phyloP scores from a whole-genome alignment of 805 yeast genomes.

The Zygotorulaspora chibaensis region DNA sequence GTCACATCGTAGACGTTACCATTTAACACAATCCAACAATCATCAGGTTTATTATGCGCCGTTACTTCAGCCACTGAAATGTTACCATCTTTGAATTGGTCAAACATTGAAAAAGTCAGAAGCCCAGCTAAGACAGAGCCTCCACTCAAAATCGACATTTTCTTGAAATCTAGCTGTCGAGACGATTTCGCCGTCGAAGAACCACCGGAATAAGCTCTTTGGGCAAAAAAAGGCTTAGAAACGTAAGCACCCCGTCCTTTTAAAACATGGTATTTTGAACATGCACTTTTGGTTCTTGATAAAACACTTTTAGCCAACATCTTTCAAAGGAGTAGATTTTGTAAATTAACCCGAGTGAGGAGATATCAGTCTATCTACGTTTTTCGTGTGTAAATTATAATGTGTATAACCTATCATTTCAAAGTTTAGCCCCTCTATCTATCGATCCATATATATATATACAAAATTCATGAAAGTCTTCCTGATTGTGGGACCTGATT shows the following conservation, averaged over 20 bases:
- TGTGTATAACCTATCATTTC: too few relatives aligned
- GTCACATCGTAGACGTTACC: constrained; percentile 81
- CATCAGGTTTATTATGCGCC: constrained; percentile 51
- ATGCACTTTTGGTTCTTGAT: not conserved
- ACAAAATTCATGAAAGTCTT: too few relatives aligned
- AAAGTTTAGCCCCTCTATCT: too few relatives aligned
- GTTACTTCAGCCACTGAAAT: constrained; percentile 33
- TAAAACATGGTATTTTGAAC: not conserved
- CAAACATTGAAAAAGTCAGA: constrained; percentile 8
- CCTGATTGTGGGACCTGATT: too few relatives aligned
- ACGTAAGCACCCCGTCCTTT: not conserved
- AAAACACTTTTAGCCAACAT: not conserved
- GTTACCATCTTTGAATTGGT: constrained; percentile 8
- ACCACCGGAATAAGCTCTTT: not conserved
- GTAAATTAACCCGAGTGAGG: too few relatives aligned
- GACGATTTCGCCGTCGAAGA: not conserved
- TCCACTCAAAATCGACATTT: constrained; percentile 15
- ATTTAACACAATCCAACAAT: constrained; percentile 77
- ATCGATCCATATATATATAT: too few relatives aligned
- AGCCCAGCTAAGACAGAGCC: constrained; percentile 12
- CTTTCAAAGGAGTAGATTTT: not conserved
- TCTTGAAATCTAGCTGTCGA: not conserved
- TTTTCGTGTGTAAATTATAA: too few relatives aligned
- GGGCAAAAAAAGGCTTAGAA: not conserved
- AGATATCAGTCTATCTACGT: too few relatives aligned